Evolutionary conservation across 106 monocot genomes (phyloP).

Genomic region (Triglochin maritima): DNA sequence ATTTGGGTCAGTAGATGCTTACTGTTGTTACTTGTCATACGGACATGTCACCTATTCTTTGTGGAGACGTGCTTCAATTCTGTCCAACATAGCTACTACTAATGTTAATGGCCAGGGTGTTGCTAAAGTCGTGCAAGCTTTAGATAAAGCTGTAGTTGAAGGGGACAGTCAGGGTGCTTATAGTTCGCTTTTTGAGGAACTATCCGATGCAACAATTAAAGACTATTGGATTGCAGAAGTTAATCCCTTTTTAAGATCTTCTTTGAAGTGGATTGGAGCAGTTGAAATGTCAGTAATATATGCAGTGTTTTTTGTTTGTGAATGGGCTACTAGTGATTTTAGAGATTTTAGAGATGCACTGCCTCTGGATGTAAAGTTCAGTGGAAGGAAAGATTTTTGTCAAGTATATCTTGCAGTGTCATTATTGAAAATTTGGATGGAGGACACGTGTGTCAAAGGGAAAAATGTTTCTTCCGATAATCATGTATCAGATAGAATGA

Average conservation of each 20-base stretch:
- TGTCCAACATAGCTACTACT: constrained; percentile 67
- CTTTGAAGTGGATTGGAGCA: constrained; percentile 78
- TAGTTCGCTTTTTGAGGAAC: constrained; percentile 65
- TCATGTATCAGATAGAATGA: constrained; percentile 18
- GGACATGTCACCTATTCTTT: constrained; percentile 57
- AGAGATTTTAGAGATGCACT: constrained; percentile 46
- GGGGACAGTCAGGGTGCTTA: constrained; percentile 72
- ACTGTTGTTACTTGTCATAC: constrained; percentile 55
- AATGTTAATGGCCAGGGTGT: constrained; percentile 60
- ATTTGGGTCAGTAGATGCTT: constrained; percentile 32
- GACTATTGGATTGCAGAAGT: constrained; percentile 86
- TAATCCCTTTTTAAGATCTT: constrained; percentile 67
- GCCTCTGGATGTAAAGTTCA: constrained; percentile 42
- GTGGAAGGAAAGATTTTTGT: constrained; percentile 74
- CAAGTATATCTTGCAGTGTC: constrained; percentile 67
- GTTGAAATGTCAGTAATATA: constrained; percentile 54
- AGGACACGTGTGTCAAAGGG: constrained; percentile 28
- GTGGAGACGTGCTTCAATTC: constrained; percentile 53
- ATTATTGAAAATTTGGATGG: constrained; percentile 71
- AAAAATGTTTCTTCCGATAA: constrained; percentile 32
- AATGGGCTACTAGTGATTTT: constrained; percentile 98
- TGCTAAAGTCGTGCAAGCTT: constrained; percentile 63
- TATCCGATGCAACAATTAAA: constrained; percentile 51
- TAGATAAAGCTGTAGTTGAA: constrained; percentile 62
- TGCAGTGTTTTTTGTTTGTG: constrained; percentile 80